Base-by-base conservation (phyloP, 2,329 filamentous ascomycete genomes). In the Cordyceps farinosa region DNA sequence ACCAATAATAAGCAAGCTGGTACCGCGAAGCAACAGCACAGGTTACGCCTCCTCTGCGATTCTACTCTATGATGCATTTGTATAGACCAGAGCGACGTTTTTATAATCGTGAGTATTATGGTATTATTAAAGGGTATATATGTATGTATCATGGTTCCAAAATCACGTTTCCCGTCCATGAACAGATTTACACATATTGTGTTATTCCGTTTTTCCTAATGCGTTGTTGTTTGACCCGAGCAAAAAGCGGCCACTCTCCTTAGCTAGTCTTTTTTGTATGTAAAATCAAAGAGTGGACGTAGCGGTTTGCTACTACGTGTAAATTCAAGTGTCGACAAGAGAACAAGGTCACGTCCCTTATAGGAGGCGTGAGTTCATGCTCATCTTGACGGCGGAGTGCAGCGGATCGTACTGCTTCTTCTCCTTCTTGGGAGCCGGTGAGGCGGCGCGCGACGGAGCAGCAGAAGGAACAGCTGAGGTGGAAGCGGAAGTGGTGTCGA, bases 381-480 rank as follows among this genome's bases (percentile, higher is more conserved):
- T 62, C 42, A 62, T 55, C 51, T 56, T 55, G 52, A 50, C 38
- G 36, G 60, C 60, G 44, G 53, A 45, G 29, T n/a, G 32, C 30
- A 62, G 34, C 15, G 52, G 52, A n/a, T 61, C 57, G 17, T 45
- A 27, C 22, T 55, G 13, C 29, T 44, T 52, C 60, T 55, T 62
- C 45, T 52, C 38, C n/a, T 47, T 30, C 34, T 47, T 61, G 51
- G 34, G 42, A 3, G 42, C 52, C 38, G 50, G 50, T 3, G 47
- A 53, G 42, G 51, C 50, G 15, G 50, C 40, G 51, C 59, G 50
- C 30, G 59, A 47, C 3, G 52, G 40, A 17, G 50, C 50, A 34
- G 55, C 42, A 22, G n/a, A n/a, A 40, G 38, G 10, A n/a, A n/a
- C 10, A 42, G 32, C 38, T 13, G 53, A 53, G 29, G 53, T 34